Percentiles rank a stretch among this genome's conserved stretches.
Conservation (phyloP, 2,329 filamentous ascomycete genomes). For the Xylaria sp. region DNA sequence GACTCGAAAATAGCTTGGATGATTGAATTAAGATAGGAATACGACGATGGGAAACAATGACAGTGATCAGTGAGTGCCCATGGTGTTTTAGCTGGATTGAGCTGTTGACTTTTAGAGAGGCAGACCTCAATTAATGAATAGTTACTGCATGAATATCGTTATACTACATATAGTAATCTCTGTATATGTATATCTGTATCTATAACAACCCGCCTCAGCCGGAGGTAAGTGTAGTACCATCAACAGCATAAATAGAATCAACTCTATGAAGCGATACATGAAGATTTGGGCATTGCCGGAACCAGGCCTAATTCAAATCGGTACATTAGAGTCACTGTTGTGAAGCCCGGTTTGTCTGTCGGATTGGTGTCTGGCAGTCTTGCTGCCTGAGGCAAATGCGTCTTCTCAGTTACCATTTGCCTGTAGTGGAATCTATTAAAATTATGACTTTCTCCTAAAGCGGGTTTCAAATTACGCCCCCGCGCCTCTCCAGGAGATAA, state of each 20-base stretch:
- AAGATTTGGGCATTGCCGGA: neutral
- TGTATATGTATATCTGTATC: constrained; percentile 22
- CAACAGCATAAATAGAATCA: no score
- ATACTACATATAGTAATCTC: neutral
- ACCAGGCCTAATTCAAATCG: neutral
- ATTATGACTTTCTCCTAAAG: neutral
- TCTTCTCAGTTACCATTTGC: neutral
- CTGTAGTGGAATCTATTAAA: neutral
- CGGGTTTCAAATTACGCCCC: neutral
- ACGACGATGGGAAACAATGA: neutral
- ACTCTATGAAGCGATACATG: neutral
- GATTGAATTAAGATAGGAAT: neutral
- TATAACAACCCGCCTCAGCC: no score
- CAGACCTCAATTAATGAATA: constrained; percentile 30
- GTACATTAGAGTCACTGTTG: neutral
- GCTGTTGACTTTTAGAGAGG: constrained; percentile 36
- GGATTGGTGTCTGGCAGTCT: neutral
- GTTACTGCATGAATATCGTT: neutral
- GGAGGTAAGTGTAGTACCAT: no score
- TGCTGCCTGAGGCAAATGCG: neutral
- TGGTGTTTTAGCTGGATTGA: constrained; percentile 19
- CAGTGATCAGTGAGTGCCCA: neutral
- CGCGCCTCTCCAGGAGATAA: constrained; percentile 59
- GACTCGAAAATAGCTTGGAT: neutral
- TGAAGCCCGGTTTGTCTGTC: neutral